phyloP scores from a whole-genome alignment of 495 filamentous ascomycete genomes.

The Hyaloscypha bicolor region DNA sequence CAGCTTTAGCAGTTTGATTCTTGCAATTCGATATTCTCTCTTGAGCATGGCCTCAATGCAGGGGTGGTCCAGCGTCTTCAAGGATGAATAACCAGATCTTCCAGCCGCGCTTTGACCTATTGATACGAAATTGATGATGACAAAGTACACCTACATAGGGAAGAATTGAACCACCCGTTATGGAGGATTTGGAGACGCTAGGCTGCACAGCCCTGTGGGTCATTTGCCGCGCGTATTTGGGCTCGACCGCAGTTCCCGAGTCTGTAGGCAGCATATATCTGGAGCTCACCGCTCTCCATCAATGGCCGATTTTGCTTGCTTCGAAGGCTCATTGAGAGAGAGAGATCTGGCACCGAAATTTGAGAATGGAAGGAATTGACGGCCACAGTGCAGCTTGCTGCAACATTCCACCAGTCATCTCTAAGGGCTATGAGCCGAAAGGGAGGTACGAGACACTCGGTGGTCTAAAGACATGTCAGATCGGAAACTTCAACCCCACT shows the following conservation, averaged over 20 bases:
- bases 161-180: too few relatives aligned
- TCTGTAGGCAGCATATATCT: background rate
- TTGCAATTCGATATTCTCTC: too few relatives aligned
- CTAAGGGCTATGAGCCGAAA: slow-evolving; percentile 62
- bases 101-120: too few relatives aligned
- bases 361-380: background rate
- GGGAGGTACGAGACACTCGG: slow-evolving; percentile 64
- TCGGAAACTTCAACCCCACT: background rate
- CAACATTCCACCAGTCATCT: slow-evolving; percentile 68
- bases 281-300: background rate
- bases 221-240: background rate
- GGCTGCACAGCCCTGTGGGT: background rate
- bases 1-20: too few relatives aligned
- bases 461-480: slow-evolving; percentile 66
- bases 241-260: background rate
- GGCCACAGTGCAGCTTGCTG: slow-evolving; percentile 65
- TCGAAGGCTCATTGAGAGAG: background rate
- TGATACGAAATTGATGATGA: too few relatives aligned
- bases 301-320: background rate
- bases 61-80: too few relatives aligned
- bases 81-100: too few relatives aligned
- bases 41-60: too few relatives aligned
- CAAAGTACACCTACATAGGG: too few relatives aligned
- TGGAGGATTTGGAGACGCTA: background rate
- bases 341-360: background rate